Conservation (phyloP, 257 asterid species). For the Solanum arcanum region DNA sequence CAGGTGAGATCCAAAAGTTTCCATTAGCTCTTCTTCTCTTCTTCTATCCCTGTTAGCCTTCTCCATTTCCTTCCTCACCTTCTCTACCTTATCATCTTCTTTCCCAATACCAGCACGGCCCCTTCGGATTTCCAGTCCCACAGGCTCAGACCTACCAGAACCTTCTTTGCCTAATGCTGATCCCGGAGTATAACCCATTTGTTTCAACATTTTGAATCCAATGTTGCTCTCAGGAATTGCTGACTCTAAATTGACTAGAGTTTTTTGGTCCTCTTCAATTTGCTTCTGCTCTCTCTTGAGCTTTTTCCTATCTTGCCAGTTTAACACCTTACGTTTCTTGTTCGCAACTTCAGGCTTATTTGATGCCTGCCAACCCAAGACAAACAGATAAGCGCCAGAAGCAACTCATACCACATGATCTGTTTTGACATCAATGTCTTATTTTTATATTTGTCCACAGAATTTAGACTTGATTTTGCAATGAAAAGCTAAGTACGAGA, state of each 20-base stretch:
- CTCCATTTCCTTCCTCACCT: constrained; percentile 49
- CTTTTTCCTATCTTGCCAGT: constrained; percentile 59
- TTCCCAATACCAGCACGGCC: constrained; percentile 83
- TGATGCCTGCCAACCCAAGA: constrained; percentile 28
- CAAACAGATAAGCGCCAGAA: background rate
- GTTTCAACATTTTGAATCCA: constrained; percentile 86
- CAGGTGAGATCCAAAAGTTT: constrained; percentile 62
- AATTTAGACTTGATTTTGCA: background rate
- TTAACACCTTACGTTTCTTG: constrained; percentile 40
- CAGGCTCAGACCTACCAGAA: constrained; percentile 68
- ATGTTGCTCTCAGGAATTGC: constrained; percentile 89
- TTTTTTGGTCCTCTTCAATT: constrained; percentile 61
- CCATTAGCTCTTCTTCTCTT: constrained; percentile 50
- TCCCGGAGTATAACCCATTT: constrained; percentile 95
- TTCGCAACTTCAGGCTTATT: constrained; percentile 12
- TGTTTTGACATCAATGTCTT: background rate
- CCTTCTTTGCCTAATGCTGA: constrained; percentile 84
- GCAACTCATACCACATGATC: background rate
- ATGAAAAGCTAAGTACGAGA: background rate
- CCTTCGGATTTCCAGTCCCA: constrained; percentile 71
- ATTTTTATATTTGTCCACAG: background rate
- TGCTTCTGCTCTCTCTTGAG: constrained; percentile 54
- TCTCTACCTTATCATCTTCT: constrained; percentile 58
- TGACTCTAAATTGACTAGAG: constrained; percentile 47
- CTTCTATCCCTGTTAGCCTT: constrained; percentile 32